Evolutionary conservation across 2,329 filamentous ascomycete species (phyloP).

Genomic region (Neofusicoccum kwambonambiense): DNA sequence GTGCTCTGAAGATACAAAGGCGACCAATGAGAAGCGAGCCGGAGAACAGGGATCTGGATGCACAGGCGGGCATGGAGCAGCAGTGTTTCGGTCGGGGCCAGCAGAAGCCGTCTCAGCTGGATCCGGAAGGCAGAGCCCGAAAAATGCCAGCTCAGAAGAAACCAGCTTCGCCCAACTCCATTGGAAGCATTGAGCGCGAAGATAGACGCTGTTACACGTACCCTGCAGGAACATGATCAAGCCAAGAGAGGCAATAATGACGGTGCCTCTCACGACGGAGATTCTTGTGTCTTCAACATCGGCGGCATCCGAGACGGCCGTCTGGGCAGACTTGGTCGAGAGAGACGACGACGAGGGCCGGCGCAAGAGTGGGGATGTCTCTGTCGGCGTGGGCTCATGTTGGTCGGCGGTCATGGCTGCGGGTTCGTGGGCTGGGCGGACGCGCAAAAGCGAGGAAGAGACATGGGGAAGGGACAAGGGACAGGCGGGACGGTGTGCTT

Average conservation of each 20-base stretch:
- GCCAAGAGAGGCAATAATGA: conserved; percentile 56
- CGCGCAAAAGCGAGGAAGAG: not conserved
- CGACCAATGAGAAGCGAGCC: not conserved
- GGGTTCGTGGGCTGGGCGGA: not conserved
- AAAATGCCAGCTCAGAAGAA: not conserved
- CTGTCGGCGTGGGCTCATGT: not conserved
- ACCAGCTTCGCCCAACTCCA: not conserved
- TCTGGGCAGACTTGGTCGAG: conserved; percentile 1
- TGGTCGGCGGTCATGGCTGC: not conserved
- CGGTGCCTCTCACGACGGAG: conserved; percentile 19
- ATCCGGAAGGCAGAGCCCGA: not conserved
- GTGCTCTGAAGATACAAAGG: not conserved
- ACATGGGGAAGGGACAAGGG: not conserved
- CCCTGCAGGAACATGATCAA: conserved; percentile 61
- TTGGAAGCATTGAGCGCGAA: conserved; percentile 30
- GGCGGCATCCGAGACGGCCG: not conserved
- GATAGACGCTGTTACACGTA: conserved; percentile 28
- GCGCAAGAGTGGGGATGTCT: conserved; percentile 13
- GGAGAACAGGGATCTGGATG: conserved; percentile 21
- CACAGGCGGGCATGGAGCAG: conserved; percentile 21
- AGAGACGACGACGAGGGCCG: not conserved
- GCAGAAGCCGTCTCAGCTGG: not conserved
- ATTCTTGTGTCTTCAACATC: conserved; percentile 1
- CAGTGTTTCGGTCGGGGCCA: not conserved
- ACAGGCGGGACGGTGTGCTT: not conserved